These are phyloP conservation scores for Coffea humblotiana DNA, from an alignment of 305 asterid genomes.

Conservation along the genomic window DNA sequence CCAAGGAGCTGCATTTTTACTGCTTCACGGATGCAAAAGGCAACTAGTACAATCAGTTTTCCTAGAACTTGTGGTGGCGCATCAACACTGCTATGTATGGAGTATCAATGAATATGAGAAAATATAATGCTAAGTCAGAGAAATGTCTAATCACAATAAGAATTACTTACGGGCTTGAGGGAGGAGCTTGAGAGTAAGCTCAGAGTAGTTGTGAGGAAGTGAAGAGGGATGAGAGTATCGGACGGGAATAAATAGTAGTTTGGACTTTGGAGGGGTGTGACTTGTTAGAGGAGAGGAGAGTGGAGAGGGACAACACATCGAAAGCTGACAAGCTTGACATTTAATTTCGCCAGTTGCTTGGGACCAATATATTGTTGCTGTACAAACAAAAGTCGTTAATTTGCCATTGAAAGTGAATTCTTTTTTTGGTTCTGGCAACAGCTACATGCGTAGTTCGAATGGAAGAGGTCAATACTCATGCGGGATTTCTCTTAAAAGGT, in stretches of 20 bases:
- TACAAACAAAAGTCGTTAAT: background rate
- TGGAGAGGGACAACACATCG: conserved; percentile 31
- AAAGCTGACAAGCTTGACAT: conserved; percentile 41
- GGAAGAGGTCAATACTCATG: background rate
- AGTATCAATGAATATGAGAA: no score
- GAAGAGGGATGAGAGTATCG: conserved; percentile 30
- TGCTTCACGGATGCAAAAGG: conserved; percentile 20
- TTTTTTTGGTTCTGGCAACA: background rate
- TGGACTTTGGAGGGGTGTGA: background rate
- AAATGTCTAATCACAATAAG: background rate
- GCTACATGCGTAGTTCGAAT: background rate
- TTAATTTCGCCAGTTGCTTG: conserved; percentile 1
- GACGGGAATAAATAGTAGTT: conserved; percentile 67
- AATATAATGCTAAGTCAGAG: background rate
- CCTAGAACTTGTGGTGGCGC: background rate
- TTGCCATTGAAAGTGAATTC: background rate
- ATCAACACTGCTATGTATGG: background rate
- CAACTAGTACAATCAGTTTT: background rate
- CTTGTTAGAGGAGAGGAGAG: conserved; percentile 2
- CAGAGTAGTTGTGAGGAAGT: conserved; percentile 30
- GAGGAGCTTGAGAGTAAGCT: conserved; percentile 4
- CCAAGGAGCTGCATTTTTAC: conserved; percentile 25
- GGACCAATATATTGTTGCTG: background rate
- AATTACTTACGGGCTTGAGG: background rate
- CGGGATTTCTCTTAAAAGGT: background rate